Evolutionary conservation across 345 rosid species (phyloP).

Genomic region (Combretum micranthum): DNA sequence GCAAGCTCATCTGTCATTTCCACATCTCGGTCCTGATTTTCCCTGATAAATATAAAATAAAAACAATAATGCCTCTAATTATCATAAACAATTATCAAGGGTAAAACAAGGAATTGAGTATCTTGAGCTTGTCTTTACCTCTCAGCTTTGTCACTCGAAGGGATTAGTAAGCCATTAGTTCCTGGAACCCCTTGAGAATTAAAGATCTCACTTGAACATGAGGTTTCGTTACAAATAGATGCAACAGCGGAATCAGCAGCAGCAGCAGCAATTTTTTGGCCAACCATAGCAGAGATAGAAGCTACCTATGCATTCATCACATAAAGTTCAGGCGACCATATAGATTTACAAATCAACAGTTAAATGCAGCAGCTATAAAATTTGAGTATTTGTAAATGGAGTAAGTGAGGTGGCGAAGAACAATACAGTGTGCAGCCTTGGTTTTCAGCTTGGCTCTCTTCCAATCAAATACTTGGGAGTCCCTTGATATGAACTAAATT

Average conservation of each 20-base stretch:
- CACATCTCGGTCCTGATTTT: conserved; percentile 26
- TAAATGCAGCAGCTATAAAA: too few relatives aligned
- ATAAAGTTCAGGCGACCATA: too few relatives aligned
- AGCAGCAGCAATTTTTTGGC: conserved; percentile 58
- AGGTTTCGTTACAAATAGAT: conserved; percentile 69
- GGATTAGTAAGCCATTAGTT: conserved; percentile 23
- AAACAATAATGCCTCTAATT: too few relatives aligned
- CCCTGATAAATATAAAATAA: conserved; percentile 28
- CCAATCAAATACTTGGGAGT: too few relatives aligned
- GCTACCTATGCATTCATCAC: conserved; percentile 29
- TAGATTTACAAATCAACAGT: too few relatives aligned
- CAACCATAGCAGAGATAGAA: conserved; percentile 52
- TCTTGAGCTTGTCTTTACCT: conserved; percentile 17
- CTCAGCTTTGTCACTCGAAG: conserved; percentile 17
- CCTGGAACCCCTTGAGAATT: conserved; percentile 24
- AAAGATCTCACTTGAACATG: conserved; percentile 69
- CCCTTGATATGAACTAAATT: too few relatives aligned
- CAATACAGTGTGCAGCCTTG: too few relatives aligned
- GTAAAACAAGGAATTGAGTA: not conserved
- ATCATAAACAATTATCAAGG: not conserved
- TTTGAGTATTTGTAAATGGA: too few relatives aligned
- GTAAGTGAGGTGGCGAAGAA: too few relatives aligned
- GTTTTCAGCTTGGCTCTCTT: too few relatives aligned
- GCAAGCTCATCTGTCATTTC: conserved; percentile 28
- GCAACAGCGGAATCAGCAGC: conserved; percentile 77